Conservation (phyloP, 2,329 filamentous ascomycete genomes). For the Diaporthe sp. region DNA sequence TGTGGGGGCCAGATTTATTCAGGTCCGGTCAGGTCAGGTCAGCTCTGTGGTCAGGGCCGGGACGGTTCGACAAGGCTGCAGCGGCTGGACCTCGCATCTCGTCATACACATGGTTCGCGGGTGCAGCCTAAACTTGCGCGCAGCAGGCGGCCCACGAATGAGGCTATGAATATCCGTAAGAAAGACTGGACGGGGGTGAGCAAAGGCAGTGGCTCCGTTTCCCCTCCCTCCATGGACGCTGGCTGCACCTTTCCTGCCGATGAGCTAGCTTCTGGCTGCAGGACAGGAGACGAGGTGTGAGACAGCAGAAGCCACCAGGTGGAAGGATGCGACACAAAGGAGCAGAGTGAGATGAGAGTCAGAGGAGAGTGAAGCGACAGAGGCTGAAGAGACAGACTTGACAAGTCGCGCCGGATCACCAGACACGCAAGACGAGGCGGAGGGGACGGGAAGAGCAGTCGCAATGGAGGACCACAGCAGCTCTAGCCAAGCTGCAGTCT, state of each 20-base stretch:
- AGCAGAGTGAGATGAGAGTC: not conserved
- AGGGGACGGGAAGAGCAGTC: not conserved
- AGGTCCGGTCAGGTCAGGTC: constrained; percentile 25
- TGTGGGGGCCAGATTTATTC: constrained; percentile 33
- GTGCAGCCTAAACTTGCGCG: constrained; percentile 28
- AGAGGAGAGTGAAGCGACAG: not conserved
- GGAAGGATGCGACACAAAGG: constrained; percentile 13
- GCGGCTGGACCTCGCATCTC: constrained; percentile 32
- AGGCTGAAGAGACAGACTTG: constrained; percentile 9
- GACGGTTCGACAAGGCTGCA: constrained; percentile 39
- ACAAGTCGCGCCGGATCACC: constrained; percentile 7
- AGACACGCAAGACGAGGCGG: constrained; percentile 3
- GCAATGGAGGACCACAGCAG: not conserved
- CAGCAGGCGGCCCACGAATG: constrained; percentile 15
- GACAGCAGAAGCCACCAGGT: constrained; percentile 33
- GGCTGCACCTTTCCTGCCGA: constrained; percentile 7
- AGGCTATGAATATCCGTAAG: constrained; percentile 2
- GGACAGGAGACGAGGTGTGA: constrained; percentile 5
- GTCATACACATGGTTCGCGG: constrained; percentile 34
- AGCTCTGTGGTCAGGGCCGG: constrained; percentile 22
- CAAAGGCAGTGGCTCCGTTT: not conserved
- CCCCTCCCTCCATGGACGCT: not conserved
- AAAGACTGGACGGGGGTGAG: constrained; percentile 1
- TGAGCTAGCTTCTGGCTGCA: constrained; percentile 22
- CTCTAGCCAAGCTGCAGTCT: constrained; percentile 34